These are phyloP conservation scores for Fusarium illudens DNA, from an alignment of 2,329 filamentous ascomycete genomes.

Conservation along the genomic window DNA sequence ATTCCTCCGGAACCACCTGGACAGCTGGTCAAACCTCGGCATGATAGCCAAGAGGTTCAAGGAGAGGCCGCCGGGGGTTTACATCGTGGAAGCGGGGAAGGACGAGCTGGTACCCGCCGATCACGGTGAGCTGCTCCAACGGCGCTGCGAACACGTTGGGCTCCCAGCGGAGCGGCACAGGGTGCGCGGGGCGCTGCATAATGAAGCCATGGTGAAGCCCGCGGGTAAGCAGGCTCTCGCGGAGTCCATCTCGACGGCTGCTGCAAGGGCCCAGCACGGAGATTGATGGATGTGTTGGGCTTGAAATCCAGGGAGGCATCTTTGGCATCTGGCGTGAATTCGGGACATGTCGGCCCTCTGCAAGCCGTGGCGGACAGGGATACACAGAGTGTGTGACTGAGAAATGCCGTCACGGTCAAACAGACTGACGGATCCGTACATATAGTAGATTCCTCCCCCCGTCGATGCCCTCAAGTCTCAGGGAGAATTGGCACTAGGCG, in stretches of 20 bases:
- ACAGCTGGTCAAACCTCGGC: constrained; percentile 62
- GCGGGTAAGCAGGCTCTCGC: constrained; percentile 42
- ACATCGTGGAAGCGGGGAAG: constrained; percentile 64
- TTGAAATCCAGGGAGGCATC: constrained; percentile 16
- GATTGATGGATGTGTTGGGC: constrained; percentile 11
- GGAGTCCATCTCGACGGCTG: constrained; percentile 39
- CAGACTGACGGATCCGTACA: constrained; percentile 16
- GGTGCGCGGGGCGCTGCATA: constrained; percentile 63
- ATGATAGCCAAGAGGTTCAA: constrained; percentile 47
- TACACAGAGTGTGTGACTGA: constrained; percentile 28
- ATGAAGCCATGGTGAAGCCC: constrained; percentile 59
- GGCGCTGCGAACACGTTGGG: constrained; percentile 58
- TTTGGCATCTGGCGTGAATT: constrained; percentile 37
- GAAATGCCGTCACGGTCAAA: constrained; percentile 40
- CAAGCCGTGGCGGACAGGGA: constrained; percentile 30
- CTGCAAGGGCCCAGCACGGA: constrained; percentile 23
- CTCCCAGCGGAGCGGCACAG: constrained; percentile 55
- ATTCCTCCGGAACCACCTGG: constrained; percentile 72
- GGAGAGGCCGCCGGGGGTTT: constrained; percentile 48
- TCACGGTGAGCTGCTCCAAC: constrained; percentile 57
- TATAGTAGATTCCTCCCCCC: background rate
- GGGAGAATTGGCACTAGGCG: constrained; percentile 30
- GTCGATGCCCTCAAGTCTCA: constrained; percentile 23
- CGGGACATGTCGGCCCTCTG: constrained; percentile 39
- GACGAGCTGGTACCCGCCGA: constrained; percentile 66